Evolutionary conservation across 2,329 filamentous ascomycete genomes (phyloP), one percentile per base, ranked within the genome.

Genomic region (Paecilomyces formosus): DNA sequence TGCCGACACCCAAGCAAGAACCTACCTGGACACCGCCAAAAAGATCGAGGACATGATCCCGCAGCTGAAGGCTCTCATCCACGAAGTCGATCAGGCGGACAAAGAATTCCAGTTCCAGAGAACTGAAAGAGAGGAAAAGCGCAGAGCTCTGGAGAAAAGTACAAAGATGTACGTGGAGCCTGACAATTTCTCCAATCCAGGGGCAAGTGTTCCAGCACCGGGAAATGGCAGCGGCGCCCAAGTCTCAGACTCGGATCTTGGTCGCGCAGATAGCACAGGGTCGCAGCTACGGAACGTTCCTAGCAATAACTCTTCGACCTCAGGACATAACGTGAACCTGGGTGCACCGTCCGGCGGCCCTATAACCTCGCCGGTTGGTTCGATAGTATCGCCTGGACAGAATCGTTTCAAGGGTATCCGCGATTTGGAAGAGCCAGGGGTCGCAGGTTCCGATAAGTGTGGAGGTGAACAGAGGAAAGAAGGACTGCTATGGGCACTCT

Each of bases 31-130:
- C 0, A 88, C 92, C 0, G 88, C 93, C 12, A 92, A 92, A 74
- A 96, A 88, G 73, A 88, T 99, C 55, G 92, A 96, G 63, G 85
- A 82, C 22, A 85, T 96, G 75, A 80, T 96, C 18, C 94, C 94
- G 0, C 91, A 97, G 68, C 81, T 99, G 1, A 91, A 97, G 65
- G 93, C 93, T 1, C 78, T 99, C 31, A 89, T 89, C 45, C 84
- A 84, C 56, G 93, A 97, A 72, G 94, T 99, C n/a, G 86, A 86
- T 62, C 88, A 94, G 66, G 92, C 92, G 24, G 92, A 97, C 72
- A 97, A 97, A 73, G 93, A 97, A 69, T 99, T 94, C 70, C 92
- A 97, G 69, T 90, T 97, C 60, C 91, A 96, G 70, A 83, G 92
- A 56, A 90, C 90, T n/a, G 94, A 97, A 71, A 84, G 94, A 49